Evolutionary conservation across 1,139 yeast genomes (phyloP).

Genomic region (Hanseniaspora gamundiae): DNA sequence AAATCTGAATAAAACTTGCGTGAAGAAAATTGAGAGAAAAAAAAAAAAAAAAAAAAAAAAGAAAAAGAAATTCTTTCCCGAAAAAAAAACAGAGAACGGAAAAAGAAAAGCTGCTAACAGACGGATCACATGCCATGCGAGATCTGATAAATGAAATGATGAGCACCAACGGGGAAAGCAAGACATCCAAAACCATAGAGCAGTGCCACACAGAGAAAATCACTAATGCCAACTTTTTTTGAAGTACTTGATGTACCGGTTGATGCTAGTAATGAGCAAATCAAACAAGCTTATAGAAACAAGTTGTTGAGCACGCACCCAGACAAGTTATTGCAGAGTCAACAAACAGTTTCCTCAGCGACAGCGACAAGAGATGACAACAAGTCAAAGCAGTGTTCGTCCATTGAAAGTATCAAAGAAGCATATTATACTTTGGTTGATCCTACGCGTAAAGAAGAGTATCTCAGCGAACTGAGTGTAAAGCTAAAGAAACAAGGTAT

Average conservation of each 20-base stretch:
- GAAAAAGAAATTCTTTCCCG: neutral
- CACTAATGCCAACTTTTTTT: constrained; percentile 30
- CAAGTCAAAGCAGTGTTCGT: constrained; percentile 8
- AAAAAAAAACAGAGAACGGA: neutral
- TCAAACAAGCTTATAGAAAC: constrained; percentile 50
- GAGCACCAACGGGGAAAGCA: no score
- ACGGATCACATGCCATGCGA: neutral
- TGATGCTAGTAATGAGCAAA: constrained; percentile 29
- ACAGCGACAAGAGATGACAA: constrained; percentile 1
- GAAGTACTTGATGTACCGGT: constrained; percentile 39
- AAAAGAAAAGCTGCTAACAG: neutral
- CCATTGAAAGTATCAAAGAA: constrained; percentile 35
- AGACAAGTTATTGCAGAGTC: constrained; percentile 37
- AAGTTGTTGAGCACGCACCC: constrained; percentile 61
- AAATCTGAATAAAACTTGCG: neutral
- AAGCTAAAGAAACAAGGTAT: constrained; percentile 36
- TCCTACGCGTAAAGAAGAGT: constrained; percentile 29
- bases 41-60: constrained; percentile 2
- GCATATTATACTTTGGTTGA: constrained; percentile 50
- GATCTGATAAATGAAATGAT: no score
- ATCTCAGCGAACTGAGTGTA: constrained; percentile 35
- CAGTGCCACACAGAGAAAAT: no score
- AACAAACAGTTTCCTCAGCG: constrained; percentile 9
- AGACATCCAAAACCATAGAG: no score
- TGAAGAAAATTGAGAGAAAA: neutral